Evolutionary conservation across 768 basidiomycete species (phyloP).

Genomic region (Porpolomopsis calyptriformis): DNA sequence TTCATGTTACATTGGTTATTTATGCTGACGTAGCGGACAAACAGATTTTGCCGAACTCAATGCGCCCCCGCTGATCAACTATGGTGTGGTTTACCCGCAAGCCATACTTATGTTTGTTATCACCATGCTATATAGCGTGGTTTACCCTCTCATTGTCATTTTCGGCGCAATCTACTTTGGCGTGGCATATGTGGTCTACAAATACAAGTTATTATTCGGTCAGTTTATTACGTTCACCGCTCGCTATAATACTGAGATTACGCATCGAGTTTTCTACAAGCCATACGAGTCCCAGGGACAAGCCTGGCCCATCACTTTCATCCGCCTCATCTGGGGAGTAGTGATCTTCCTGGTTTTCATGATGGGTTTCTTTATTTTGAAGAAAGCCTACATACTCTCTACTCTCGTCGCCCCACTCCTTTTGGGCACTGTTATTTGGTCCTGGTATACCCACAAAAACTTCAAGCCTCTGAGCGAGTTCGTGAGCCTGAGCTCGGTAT

Average conservation of each 20-base stretch:
- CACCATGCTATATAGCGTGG: slow-evolving; percentile 89
- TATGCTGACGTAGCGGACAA: neutral
- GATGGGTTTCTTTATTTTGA: slow-evolving; percentile 82
- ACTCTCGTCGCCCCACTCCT: slow-evolving; percentile 65
- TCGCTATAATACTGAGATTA: slow-evolving; percentile 1
- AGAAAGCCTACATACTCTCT: slow-evolving; percentile 40
- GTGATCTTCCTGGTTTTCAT: slow-evolving; percentile 93
- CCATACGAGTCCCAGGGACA: slow-evolving; percentile 96
- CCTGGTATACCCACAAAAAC: slow-evolving; percentile 60
- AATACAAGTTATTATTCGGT: slow-evolving; percentile 96
- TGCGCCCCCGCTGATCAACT: slow-evolving; percentile 96
- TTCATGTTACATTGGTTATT: neutral
- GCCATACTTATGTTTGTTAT: slow-evolving; percentile 94
- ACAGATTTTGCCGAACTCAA: slow-evolving; percentile 93
- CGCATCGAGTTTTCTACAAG: slow-evolving; percentile 80
- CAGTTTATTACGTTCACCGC: slow-evolving; percentile 16
- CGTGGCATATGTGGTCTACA: slow-evolving; percentile 92
- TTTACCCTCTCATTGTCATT: slow-evolving; percentile 88
- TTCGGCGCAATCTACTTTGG: slow-evolving; percentile 97
- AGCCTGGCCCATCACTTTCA: slow-evolving; percentile 95
- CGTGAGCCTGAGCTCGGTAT: slow-evolving; percentile 78
- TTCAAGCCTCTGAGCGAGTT: slow-evolving; percentile 69
- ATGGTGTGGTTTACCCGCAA: slow-evolving; percentile 94
- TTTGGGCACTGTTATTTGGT: slow-evolving; percentile 64
- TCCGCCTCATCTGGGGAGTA: slow-evolving; percentile 85